Evolutionary conservation across 2,329 filamentous ascomycete genomes (phyloP).

Genomic region (Scedosporium aurantiacum): DNA sequence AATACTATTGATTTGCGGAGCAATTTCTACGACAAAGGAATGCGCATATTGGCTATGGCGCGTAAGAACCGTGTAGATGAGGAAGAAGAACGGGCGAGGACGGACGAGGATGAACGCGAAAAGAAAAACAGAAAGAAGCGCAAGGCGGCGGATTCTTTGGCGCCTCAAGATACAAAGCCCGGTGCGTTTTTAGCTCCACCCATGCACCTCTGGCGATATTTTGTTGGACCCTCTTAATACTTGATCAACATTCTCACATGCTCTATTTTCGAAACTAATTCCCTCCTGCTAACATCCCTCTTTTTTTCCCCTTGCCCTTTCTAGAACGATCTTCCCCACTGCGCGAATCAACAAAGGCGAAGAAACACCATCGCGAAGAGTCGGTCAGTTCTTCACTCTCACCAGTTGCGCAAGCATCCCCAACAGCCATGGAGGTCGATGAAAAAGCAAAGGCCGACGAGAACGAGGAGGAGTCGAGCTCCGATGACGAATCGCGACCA

Average conservation of each 20-base stretch:
- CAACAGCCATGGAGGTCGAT: constrained; percentile 48
- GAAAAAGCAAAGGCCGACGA: constrained; percentile 34
- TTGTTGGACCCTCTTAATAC: neutral
- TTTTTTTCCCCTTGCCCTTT: neutral
- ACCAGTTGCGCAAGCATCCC: constrained; percentile 38
- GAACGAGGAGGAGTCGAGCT: constrained; percentile 36
- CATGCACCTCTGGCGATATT: neutral
- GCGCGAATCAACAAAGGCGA: constrained; percentile 37
- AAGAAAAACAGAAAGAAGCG: constrained; percentile 64
- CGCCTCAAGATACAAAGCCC: constrained; percentile 38
- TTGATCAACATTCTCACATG: neutral
- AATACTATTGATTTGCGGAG: constrained; percentile 58
- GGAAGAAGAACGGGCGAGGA: constrained; percentile 34
- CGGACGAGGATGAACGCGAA: constrained; percentile 34
- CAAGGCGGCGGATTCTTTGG: constrained; percentile 54
- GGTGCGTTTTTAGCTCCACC: constrained; percentile 16
- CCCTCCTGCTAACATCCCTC: constrained; percentile 9
- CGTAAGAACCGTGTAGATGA: constrained; percentile 53
- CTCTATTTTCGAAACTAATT: neutral
- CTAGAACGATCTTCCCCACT: constrained; percentile 43
- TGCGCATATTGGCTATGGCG: constrained; percentile 57
- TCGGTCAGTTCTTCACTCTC: constrained; percentile 51
- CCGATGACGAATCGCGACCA: constrained; percentile 48
- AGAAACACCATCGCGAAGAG: constrained; percentile 40
- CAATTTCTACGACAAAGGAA: constrained; percentile 58